Evolutionary conservation across 768 basidiomycete genomes (phyloP), one percentile per base, ranked within the genome.

Genomic region (Hemileccinum rubropunctum): DNA sequence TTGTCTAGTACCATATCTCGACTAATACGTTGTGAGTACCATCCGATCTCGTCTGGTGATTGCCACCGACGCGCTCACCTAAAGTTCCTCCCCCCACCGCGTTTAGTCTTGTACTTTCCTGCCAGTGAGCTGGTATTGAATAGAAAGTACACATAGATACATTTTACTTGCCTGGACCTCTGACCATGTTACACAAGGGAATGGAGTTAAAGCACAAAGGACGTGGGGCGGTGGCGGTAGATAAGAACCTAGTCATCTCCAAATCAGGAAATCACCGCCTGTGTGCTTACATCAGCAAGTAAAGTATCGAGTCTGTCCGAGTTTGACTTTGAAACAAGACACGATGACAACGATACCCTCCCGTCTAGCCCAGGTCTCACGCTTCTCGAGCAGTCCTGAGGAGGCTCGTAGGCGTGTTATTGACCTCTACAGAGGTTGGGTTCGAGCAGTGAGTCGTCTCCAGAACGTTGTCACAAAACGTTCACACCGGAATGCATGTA

Each of bases 361-460:
- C 36, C 84, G 95, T 34, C 81, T 99, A 9, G 90, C 95, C 15
- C 83, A 81, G 54, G 63, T 81, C 6, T 79, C 88, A 4, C 74
- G 77, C 33, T 69, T 77, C n/a, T 91, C 90, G 0, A 62, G 71
- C 18, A 75, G 60, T 51, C 63, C 75, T 6, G 69, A 72, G n/a
- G 82, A 88, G 42, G 84, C 90, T 6, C 81, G 86, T 27, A 71
- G 71, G 18, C 79, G 90, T 30, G 83, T 81, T 10, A 71, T 93
- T 17, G 76, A 86, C 40, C 78, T 97, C 12, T 99, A 98, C 75
- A 77, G 95, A 51, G 86, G 84, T 66, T 99, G 95, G 95, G 88
- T 94, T 65, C 86, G 97, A 54, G 79, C 85, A 40, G 95, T 97
- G 62, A 59, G 91, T 81, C 21, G 8, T 41, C 14, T 40, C 14